phyloP scores from a whole-genome alignment of 148 eudicot species.

The Persicaria tinctoria region DNA sequence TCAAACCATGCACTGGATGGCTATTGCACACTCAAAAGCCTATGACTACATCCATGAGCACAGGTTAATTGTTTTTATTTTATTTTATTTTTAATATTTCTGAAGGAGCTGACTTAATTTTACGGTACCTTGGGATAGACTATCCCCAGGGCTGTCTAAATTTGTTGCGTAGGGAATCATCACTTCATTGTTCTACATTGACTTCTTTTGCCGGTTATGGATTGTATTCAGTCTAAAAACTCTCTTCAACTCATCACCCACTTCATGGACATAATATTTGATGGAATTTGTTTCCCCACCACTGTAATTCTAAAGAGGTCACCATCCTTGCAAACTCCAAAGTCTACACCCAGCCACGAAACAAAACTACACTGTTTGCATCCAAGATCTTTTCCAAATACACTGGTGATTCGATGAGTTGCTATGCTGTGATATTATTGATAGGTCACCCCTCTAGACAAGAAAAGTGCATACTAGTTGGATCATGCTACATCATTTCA shows the following conservation, averaged over 20 bases:
- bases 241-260: neutral
- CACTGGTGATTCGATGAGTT: neutral
- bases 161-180: neutral
- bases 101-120: neutral
- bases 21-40: constrained; percentile 85
- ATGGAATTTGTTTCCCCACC: neutral
- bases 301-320: neutral
- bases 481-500: neutral
- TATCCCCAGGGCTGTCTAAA: neutral
- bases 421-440: neutral
- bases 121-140: neutral
- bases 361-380: neutral
- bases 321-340: too few relatives aligned
- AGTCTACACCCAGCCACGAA: neutral
- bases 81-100: constrained; percentile 1
- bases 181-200: neutral
- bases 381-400: neutral
- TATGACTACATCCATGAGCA: constrained; percentile 91
- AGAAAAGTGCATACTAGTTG: neutral
- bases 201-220: neutral
- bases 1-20: constrained; percentile 87
- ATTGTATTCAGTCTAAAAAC: neutral
- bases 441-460: neutral
- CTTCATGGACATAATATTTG: neutral
- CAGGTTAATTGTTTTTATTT: constrained; percentile 36